Percentiles rank a stretch among this genome's conserved stretches.
Conservation (phyloP, 345 rosid genomes). For the Sonneratia caseolaris region DNA sequence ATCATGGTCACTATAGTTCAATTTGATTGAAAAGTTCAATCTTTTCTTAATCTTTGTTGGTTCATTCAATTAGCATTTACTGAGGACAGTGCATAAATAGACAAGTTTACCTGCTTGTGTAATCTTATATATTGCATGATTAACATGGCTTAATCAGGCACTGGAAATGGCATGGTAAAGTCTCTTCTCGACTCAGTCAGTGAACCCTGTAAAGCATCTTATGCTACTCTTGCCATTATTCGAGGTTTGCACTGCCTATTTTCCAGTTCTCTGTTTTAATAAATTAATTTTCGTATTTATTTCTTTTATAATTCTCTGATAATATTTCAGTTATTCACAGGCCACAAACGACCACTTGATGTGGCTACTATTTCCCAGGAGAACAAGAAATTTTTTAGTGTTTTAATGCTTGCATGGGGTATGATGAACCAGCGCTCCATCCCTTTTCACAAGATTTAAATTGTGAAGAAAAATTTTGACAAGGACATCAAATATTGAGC, state of each 20-base stretch:
- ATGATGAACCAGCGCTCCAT: slow-evolving; percentile 4
- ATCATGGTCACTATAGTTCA: background rate
- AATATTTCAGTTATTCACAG: slow-evolving; percentile 22
- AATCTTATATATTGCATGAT: background rate
- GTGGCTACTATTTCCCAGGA: slow-evolving; percentile 79
- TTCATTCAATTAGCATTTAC: background rate
- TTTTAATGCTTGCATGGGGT: slow-evolving; percentile 99
- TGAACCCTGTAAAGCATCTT: slow-evolving; percentile 48
- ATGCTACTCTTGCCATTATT: slow-evolving; percentile 66
- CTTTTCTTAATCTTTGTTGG: background rate
- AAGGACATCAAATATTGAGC: background rate
- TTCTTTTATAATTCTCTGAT: background rate
- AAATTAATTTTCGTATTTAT: background rate
- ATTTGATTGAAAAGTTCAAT: background rate
- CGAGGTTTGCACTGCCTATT: slow-evolving; percentile 44
- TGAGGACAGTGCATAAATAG: background rate
- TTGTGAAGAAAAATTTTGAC: background rate
- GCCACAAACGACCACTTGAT: slow-evolving; percentile 63
- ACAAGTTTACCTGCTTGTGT: background rate
- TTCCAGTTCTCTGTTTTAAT: slow-evolving; percentile 3
- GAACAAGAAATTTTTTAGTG: slow-evolving; percentile 55
- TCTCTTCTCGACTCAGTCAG: slow-evolving; percentile 73
- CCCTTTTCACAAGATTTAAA: background rate
- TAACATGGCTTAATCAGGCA: slow-evolving; percentile 36
- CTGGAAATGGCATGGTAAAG: slow-evolving; percentile 90